Conservation (phyloP, 306 rosid species). For the Nissolia schottii region DNA sequence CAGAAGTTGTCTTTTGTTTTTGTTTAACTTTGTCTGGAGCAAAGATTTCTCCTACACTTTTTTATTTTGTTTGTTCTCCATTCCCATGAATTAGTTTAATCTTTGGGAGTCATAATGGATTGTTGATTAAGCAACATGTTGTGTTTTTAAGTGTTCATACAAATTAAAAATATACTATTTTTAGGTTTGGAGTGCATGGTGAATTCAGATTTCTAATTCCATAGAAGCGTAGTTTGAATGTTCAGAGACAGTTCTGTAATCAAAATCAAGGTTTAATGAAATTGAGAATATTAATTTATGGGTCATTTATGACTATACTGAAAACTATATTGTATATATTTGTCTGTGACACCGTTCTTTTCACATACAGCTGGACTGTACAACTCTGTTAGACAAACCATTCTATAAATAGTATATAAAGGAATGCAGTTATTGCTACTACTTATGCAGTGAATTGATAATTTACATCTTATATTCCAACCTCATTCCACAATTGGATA, state of each 20-base stretch:
- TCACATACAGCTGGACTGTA: background rate
- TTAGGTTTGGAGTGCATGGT: background rate
- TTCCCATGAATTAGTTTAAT: too few relatives aligned
- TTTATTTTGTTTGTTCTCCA: too few relatives aligned
- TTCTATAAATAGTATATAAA: background rate
- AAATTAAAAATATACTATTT: background rate
- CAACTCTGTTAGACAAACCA: background rate
- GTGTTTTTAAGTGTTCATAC: background rate
- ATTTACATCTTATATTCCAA: background rate
- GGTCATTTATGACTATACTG: background rate
- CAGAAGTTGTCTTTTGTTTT: background rate
- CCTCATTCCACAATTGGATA: background rate
- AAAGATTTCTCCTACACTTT: too few relatives aligned
- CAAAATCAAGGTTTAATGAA: background rate
- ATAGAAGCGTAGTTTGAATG: background rate
- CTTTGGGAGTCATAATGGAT: too few relatives aligned
- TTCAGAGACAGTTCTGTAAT: background rate
- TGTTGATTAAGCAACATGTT: too few relatives aligned
- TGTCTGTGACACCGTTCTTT: background rate
- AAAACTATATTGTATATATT: background rate
- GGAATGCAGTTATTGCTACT: too few relatives aligned
- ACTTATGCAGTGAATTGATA: background rate
- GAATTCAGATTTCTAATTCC: background rate
- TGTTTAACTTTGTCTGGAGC: too few relatives aligned
- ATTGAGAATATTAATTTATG: background rate